These are phyloP conservation scores for Coemansia biformis DNA, from an alignment of 192 early-diverging fungal species.

Conservation along the genomic window DNA sequence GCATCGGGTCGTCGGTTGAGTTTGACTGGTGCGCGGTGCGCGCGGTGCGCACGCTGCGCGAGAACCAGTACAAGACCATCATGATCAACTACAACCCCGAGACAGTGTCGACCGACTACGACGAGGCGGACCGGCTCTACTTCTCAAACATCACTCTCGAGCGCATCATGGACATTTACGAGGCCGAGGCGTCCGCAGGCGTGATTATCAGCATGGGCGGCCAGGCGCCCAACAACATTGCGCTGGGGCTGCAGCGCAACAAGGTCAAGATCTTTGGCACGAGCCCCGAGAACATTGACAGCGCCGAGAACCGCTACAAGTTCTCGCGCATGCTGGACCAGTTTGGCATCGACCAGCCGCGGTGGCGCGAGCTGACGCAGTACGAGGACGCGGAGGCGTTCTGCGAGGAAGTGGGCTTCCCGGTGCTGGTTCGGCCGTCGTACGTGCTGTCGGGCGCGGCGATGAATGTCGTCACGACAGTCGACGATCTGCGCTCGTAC, in stretches of 20 bases:
- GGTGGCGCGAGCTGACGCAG: constrained; percentile 93
- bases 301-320: constrained; percentile 95
- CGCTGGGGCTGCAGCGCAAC: constrained; percentile 81
- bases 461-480: constrained; percentile 92
- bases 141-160: constrained; percentile 95
- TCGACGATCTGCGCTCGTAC: constrained; percentile 77
- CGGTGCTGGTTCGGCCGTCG: constrained; percentile 94
- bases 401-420: constrained; percentile 85
- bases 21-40: constrained; percentile 99
- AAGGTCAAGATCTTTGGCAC: constrained; percentile 94
- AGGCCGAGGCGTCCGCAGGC: constrained; percentile 78
- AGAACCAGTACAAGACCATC: constrained; percentile 82
- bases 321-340: constrained; percentile 95
- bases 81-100: constrained; percentile 99
- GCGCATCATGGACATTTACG: constrained; percentile 95
- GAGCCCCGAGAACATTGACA: constrained; percentile 94
- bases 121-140: constrained; percentile 96
- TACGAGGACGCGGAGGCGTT: constrained; percentile 80
- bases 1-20: constrained; percentile 97
- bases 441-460: constrained; percentile 99
- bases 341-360: constrained; percentile 95
- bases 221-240: constrained; percentile 98
- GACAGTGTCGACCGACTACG: constrained; percentile 99
- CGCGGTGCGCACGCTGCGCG: constrained; percentile 89
- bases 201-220: constrained; percentile 95